Percentiles rank a stretch among this genome's conserved stretches.
Evolutionary conservation across 2,329 filamentous ascomycete species (phyloP).

Genomic region (Lecanosticta acicola): DNA sequence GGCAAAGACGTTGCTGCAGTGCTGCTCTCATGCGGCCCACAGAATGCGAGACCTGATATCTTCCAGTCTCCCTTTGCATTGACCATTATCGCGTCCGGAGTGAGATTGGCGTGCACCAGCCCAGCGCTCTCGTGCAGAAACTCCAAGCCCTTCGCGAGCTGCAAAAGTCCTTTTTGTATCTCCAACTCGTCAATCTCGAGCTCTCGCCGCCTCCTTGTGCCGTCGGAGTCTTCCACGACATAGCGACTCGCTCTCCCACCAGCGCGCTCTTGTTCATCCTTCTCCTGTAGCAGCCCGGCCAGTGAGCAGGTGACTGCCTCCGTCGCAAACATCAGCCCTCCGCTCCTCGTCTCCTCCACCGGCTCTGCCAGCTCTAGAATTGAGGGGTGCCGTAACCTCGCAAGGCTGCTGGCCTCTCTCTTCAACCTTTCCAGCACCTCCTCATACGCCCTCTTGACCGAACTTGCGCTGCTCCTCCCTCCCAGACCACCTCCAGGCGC

Average conservation of each 20-base stretch:
- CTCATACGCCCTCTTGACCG: slow-evolving; percentile 74
- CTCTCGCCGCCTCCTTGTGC: slow-evolving; percentile 64
- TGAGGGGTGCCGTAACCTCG: slow-evolving; percentile 82
- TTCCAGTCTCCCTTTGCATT: slow-evolving; percentile 99
- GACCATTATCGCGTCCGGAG: slow-evolving; percentile 85
- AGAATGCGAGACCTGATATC: slow-evolving; percentile 88
- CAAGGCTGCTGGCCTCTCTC: slow-evolving; percentile 84
- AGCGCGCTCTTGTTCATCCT: slow-evolving; percentile 75
- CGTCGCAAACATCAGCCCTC: slow-evolving; percentile 91
- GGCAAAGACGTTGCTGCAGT: slow-evolving; percentile 62
- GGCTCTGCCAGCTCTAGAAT: slow-evolving; percentile 90
- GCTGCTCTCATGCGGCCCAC: slow-evolving; percentile 70
- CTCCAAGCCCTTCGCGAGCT: slow-evolving; percentile 88
- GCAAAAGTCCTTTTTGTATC: slow-evolving; percentile 91
- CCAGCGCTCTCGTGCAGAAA: slow-evolving; percentile 94
- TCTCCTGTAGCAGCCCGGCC: slow-evolving; percentile 73
- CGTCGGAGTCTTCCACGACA: slow-evolving; percentile 73
- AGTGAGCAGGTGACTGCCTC: slow-evolving; percentile 88
- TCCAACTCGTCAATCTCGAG: slow-evolving; percentile 94
- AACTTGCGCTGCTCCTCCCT: slow-evolving; percentile 56
- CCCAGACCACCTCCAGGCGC: slow-evolving; percentile 57
- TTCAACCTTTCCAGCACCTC: slow-evolving; percentile 87
- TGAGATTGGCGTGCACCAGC: slow-evolving; percentile 88
- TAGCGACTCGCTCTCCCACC: slow-evolving; percentile 66
- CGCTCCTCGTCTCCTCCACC: slow-evolving; percentile 85